Percentiles rank a stretch among this genome's conserved stretches.
Evolutionary conservation across 2,329 filamentous ascomycete species (phyloP).

Genomic region (Epichloe baconii): DNA sequence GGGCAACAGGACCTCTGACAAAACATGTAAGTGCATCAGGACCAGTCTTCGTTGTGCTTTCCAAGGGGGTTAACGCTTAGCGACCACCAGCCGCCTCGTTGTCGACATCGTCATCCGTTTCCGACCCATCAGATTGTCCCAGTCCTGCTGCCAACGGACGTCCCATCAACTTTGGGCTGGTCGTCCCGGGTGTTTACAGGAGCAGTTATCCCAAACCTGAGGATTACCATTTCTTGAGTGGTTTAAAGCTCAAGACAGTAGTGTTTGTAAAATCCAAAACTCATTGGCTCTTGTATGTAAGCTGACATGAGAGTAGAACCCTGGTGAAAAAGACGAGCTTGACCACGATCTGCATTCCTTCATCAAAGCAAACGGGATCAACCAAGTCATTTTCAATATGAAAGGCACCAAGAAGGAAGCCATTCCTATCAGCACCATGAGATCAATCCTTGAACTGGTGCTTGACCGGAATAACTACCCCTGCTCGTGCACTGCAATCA

Average conservation of each 20-base stretch:
- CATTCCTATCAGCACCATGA: constrained; percentile 55
- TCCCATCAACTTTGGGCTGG: constrained; percentile 64
- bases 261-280: constrained; percentile 39
- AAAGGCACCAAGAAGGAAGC: constrained; percentile 76
- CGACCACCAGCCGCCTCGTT: neutral
- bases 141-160: constrained; percentile 16
- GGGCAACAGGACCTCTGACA: neutral
- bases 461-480: constrained; percentile 60
- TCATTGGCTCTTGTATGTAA: neutral
- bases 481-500: constrained; percentile 88
- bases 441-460: constrained; percentile 55
- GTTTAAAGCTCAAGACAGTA: constrained; percentile 63
- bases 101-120: neutral
- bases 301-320: constrained; percentile 30
- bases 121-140: constrained; percentile 9
- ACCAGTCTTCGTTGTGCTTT: neutral
- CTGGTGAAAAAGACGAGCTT: constrained; percentile 49
- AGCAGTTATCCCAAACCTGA: constrained; percentile 64
- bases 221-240: constrained; percentile 57
- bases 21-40: neutral
- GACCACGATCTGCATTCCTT: constrained; percentile 44
- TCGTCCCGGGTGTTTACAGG: constrained; percentile 63
- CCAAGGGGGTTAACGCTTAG: neutral
- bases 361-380: constrained; percentile 52
- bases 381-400: constrained; percentile 64